A percentile compares a stretch with the other conserved stretches of the same genome.
Evolutionary conservation across 805 yeast species (phyloP).

Genomic region (Hanseniaspora lachancei): DNA sequence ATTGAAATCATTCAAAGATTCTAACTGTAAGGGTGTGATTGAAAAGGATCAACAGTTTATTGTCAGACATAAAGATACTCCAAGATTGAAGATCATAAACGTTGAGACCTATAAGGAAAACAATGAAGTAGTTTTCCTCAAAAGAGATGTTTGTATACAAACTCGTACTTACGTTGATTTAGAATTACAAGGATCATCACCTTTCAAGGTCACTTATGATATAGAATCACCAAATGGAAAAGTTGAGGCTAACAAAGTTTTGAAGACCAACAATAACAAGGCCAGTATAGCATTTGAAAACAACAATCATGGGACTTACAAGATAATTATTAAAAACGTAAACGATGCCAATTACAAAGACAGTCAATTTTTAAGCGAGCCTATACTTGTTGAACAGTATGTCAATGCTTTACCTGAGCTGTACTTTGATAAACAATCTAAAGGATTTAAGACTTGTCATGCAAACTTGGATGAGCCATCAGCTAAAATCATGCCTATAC

Average conservation of each 20-base stretch:
- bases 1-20: constrained; percentile 36
- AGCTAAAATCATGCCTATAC: constrained; percentile 36
- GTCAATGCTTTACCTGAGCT: constrained; percentile 55
- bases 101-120: constrained; percentile 21
- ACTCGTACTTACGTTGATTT: constrained; percentile 39
- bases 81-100: constrained; percentile 31
- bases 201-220: constrained; percentile 60
- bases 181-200: constrained; percentile 43
- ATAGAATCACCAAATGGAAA: constrained; percentile 45
- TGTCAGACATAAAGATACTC: constrained; percentile 35
- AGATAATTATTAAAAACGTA: constrained; percentile 46
- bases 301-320: constrained; percentile 45
- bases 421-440: constrained; percentile 33
- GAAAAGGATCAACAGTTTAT: constrained; percentile 28
- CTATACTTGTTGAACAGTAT: constrained; percentile 34
- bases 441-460: constrained; percentile 38
- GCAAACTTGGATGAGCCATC: constrained; percentile 27
- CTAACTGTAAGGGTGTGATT: constrained; percentile 39
- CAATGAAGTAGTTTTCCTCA: constrained; percentile 17
- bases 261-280: constrained; percentile 41
- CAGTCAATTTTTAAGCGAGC: constrained; percentile 24
- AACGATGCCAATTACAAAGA: constrained; percentile 51
- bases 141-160: constrained; percentile 36
- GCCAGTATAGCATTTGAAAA: constrained; percentile 36
- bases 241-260: constrained; percentile 23